Evolutionary conservation across 2,329 filamentous ascomycete species (phyloP).

Genomic region (Xylaria polymorpha): DNA sequence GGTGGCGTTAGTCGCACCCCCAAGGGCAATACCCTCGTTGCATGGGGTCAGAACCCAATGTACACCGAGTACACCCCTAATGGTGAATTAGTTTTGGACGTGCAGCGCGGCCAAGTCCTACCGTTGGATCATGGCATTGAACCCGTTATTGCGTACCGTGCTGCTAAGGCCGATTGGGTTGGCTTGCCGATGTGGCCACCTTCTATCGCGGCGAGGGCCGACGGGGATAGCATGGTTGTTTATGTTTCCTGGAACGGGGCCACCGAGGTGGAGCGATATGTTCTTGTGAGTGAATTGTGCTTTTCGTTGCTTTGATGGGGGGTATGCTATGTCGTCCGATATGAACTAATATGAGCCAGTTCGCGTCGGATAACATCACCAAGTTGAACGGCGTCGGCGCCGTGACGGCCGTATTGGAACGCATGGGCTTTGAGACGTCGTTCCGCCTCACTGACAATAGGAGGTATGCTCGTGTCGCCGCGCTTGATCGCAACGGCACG

Average conservation of each 20-base stretch:
- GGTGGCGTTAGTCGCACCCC: conserved; percentile 25
- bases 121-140: conserved; percentile 32
- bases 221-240: background rate
- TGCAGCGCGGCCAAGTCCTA: conserved; percentile 35
- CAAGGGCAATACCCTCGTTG: conserved; percentile 28
- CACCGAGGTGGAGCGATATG: background rate
- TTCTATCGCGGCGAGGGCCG: conserved; percentile 18
- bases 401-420: background rate
- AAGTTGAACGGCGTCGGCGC: background rate
- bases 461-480: background rate
- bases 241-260: background rate
- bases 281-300: background rate
- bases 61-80: conserved; percentile 34
- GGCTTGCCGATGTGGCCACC: conserved; percentile 31
- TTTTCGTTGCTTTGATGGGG: background rate
- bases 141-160: conserved; percentile 32
- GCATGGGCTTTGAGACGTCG: background rate
- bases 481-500: background rate
- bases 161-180: conserved; percentile 32
- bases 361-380: background rate
- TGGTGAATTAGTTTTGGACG: conserved; percentile 35
- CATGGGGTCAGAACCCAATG: conserved; percentile 37
- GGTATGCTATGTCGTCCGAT: background rate
- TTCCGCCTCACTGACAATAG: background rate
- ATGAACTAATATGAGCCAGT: background rate